Evolutionary conservation across 78 protist species (phyloP).

Genomic region (Cavenderia fasciculata): DNA sequence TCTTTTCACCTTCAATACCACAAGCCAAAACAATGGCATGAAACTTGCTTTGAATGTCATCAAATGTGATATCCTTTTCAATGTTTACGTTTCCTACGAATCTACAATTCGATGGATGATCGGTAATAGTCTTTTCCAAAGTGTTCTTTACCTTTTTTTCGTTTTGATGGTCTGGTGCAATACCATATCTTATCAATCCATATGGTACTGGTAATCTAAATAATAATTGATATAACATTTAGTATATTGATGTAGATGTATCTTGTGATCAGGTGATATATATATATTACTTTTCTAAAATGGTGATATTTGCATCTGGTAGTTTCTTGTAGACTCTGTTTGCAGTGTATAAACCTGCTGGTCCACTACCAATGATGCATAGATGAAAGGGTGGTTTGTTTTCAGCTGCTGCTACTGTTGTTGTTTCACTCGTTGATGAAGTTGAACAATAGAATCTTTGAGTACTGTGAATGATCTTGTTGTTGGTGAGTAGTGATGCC

Average conservation of each 20-base stretch:
- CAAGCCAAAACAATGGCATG: constrained; percentile 77
- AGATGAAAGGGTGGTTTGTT: constrained; percentile 40
- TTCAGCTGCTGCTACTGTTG: background rate
- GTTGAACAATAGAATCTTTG: too few species aligned
- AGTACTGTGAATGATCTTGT: too few species aligned
- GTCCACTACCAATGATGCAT: constrained; percentile 81
- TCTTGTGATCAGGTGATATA: background rate
- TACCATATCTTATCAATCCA: constrained; percentile 74
- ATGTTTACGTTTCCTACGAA: constrained; percentile 70
- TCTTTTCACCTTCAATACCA: constrained; percentile 77
- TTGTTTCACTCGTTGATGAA: background rate
- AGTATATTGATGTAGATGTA: background rate
- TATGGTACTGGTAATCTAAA: constrained; percentile 75
- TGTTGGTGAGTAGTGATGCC: too few species aligned
- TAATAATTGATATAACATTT: background rate
- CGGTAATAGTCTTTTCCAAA: constrained; percentile 49
- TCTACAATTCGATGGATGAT: constrained; percentile 37
- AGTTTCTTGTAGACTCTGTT: constrained; percentile 27
- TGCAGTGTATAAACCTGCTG: constrained; percentile 79
- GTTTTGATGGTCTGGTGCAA: constrained; percentile 77
- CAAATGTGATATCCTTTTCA: constrained; percentile 49
- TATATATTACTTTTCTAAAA: constrained; percentile 48
- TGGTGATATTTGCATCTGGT: constrained; percentile 58
- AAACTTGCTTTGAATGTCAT: constrained; percentile 36
- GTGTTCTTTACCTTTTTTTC: constrained; percentile 74